Evolutionary conservation across 2,329 filamentous ascomycete species (phyloP), one percentile per base, ranked within the genome.

Genomic region (Trichoderma sp.): DNA sequence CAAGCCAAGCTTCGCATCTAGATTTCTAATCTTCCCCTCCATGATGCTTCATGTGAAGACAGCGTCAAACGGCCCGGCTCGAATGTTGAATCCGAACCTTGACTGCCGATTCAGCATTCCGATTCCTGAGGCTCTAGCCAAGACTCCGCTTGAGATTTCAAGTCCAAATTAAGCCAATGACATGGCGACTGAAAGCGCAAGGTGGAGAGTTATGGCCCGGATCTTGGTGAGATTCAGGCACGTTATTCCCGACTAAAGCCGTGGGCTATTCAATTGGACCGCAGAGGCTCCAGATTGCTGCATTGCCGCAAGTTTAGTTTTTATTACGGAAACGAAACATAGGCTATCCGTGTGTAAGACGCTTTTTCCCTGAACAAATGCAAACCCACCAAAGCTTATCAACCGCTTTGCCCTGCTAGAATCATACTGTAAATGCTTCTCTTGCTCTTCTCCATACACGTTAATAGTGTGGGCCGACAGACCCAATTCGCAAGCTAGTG

Each of bases 241-340:
- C 10, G 19, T 67, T 67, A 67, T 67, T 67, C 55, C 64, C 64
- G 64, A 59, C 29, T 67, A 67, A 47, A 55, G 64, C 64, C 64
- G 64, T 21, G 29, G 55, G 55, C 29, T 66, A 47, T 33, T 49
- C 55, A 49, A 67, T 67, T 59, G 64, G 55, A 67, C 55, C 55
- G 24, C 24, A 35, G 55, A 29, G 55, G 64, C 64, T 56, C 35
- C 43, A 52, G 53, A 14, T n/a, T 58, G 35, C 47, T 58, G 31
- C 35, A 57, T 57, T 47, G 37, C 52, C 53, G 49, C 47, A 49
- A 49, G 47, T 11, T 13, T 49, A 13, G 57, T 58, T 49, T 58
- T 37, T 40, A 66, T 58, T 58, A 65, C 63, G 31, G 27, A 49
- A 37, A 57, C 53, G 31, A 27, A 66, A 37, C 37, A 58, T 33